Evolutionary conservation across 768 basidiomycete genomes (phyloP).

Genomic region (Boletus reticulatus): DNA sequence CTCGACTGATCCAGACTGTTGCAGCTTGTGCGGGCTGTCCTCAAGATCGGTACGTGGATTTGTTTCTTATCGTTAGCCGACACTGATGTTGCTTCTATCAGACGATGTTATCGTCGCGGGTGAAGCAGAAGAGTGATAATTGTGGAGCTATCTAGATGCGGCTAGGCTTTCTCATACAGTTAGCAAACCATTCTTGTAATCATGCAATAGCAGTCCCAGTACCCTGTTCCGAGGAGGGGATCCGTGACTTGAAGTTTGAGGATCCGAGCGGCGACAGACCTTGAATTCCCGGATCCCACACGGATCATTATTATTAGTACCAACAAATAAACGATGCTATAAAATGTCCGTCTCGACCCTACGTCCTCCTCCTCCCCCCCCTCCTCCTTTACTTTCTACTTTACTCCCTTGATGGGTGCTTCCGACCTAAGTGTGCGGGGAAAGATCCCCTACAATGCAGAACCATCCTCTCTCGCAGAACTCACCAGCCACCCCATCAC

Average conservation of each 20-base stretch:
- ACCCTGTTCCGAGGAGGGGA: not conserved
- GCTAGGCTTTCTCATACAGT: constrained; percentile 9
- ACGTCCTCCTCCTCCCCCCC: not conserved
- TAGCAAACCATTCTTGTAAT: constrained; percentile 26
- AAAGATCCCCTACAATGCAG: constrained; percentile 64
- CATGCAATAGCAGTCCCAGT: constrained; percentile 6
- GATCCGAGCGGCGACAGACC: too few relatives aligned
- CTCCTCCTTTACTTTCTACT: not conserved
- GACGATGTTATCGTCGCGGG: constrained; percentile 80
- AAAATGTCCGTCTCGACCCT: not conserved
- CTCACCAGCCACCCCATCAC: constrained; percentile 46
- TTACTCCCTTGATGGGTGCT: constrained; percentile 16
- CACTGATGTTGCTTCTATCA: constrained; percentile 26
- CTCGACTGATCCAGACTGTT: constrained; percentile 3
- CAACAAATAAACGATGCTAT: not conserved
- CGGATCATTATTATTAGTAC: too few relatives aligned
- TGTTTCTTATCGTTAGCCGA: not conserved
- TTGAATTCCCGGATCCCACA: too few relatives aligned
- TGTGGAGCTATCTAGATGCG: constrained; percentile 17
- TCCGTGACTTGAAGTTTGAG: too few relatives aligned
- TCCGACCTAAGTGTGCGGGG: constrained; percentile 19
- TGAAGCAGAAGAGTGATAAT: constrained; percentile 58
- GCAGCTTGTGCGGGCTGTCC: constrained; percentile 79
- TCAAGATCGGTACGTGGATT: constrained; percentile 72
- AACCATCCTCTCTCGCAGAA: constrained; percentile 59